Evolutionary conservation across 1,284 basidiomycete genomes (phyloP), one percentile per base, ranked within the genome.

Genomic region (Cryptococcus sp.): DNA sequence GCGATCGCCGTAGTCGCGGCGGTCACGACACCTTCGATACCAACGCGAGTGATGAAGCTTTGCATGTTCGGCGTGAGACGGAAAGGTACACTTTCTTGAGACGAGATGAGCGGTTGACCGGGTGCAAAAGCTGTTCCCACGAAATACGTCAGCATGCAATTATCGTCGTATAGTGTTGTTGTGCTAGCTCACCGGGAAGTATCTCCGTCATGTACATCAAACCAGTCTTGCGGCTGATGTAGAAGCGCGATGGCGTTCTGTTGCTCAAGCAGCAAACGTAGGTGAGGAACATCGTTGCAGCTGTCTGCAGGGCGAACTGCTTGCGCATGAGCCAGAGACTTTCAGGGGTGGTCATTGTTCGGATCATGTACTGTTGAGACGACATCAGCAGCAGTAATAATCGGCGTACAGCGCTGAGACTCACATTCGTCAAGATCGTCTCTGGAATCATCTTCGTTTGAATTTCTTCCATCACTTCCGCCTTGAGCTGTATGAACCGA

Each of bases 271-370:
- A 91, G 65, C 97, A 85, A 44, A 90, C 82, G 73, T 91, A 97
- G 8, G 93, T 96, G 83, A 96, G 88, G 83, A 99, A 99, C 68
- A 89, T 89, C 43, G 86, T 86, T 0, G 91, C 84, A 0, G 96
- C 92, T 45, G 92, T 83, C 74, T 99, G 94, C 45, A 89, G 79
- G 11, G 94, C 89, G 77, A 99, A 97, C 77, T 97, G 93, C 81
- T 97, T 99, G 63, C 96, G 87, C 86, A 98, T 92, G 61, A 91
- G 85, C 94, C 95, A 99, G 5, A 99, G 83, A 67, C 96, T 93
- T 58, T 86, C 86, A 1, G 95, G 87, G 5, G 84, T 85, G 26
- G 83, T 81, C 91, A 97, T 96, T 23, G 88, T 89, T 50, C 85
- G 85, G 46, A 87, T 83, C 87, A 99, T 91, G 75, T 93, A 99